Evolutionary conservation across 495 filamentous ascomycete genomes (phyloP).

Genomic region (Cercophora samala): DNA sequence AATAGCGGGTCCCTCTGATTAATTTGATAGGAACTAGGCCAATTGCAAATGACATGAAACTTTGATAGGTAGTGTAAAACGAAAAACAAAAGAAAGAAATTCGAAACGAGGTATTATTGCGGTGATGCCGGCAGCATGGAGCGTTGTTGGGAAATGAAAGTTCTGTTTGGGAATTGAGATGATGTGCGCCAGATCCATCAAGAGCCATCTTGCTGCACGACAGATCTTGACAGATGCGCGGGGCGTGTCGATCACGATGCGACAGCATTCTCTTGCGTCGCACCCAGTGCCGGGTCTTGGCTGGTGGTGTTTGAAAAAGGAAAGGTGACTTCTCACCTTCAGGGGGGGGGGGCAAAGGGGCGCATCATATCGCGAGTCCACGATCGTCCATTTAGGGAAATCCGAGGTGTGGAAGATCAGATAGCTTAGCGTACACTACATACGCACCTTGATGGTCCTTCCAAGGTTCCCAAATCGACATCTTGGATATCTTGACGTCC

Average conservation of each 20-base stretch:
- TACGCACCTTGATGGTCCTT: no score
- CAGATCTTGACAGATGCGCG: conserved; percentile 39
- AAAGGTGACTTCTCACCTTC: conserved; percentile 7
- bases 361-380: conserved; percentile 8
- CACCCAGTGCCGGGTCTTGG: conserved; percentile 21
- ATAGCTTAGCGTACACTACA: no score
- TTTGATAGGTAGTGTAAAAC: neutral
- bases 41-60: neutral
- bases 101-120: neutral
- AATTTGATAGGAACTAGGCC: no score
- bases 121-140: neutral
- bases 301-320: conserved; percentile 14
- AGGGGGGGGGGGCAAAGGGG: neutral
- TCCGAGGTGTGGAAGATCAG: no score
- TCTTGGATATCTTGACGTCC: neutral
- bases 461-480: conserved; percentile 12
- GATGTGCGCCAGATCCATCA: conserved; percentile 10
- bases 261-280: conserved; percentile 26
- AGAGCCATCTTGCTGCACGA: conserved; percentile 31
- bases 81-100: neutral
- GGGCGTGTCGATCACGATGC: conserved; percentile 37
- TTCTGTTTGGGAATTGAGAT: conserved; percentile 6
- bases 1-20: no score
- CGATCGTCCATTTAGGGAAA: conserved; percentile 11
- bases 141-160: conserved; percentile 2